Evolutionary conservation across 1,139 yeast species (phyloP).

Genomic region (Saccharomycopsis crataegensis): DNA sequence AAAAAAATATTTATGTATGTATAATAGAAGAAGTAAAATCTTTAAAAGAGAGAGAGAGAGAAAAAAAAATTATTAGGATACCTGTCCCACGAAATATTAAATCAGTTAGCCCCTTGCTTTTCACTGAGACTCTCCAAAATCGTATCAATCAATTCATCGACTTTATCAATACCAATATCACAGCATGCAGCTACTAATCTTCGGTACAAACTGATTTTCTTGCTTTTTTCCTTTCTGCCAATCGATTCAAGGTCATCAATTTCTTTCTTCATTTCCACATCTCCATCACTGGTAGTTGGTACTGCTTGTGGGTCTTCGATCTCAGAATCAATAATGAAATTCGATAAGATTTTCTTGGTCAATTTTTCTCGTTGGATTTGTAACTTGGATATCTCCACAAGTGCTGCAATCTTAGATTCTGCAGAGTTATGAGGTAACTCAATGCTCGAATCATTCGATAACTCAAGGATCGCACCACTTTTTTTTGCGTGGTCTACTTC

Average conservation of each 20-base stretch:
- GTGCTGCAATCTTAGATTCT: slow-evolving; percentile 25
- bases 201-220: slow-evolving; percentile 72
- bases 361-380: slow-evolving; percentile 41
- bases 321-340: slow-evolving; percentile 25
- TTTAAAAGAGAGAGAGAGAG: neutral
- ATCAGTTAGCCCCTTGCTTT: neutral
- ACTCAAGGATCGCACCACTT: no score
- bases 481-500: no score
- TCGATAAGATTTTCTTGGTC: slow-evolving; percentile 38
- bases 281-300: slow-evolving; percentile 28
- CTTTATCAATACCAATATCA: slow-evolving; percentile 70
- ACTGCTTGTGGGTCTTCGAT: neutral
- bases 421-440: slow-evolving; percentile 14
- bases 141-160: slow-evolving; percentile 50
- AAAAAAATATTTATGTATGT: neutral
- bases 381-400: slow-evolving; percentile 35
- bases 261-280: slow-evolving; percentile 20
- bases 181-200: slow-evolving; percentile 78
- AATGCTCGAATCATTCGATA: no score
- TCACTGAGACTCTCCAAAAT: slow-evolving; percentile 23
- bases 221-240: slow-evolving; percentile 1
- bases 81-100: neutral
- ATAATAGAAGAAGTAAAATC: neutral
- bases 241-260: neutral
- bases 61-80: neutral